Conservation (phyloP, 495 filamentous ascomycete species). For the Elasticomyces elasticus region DNA sequence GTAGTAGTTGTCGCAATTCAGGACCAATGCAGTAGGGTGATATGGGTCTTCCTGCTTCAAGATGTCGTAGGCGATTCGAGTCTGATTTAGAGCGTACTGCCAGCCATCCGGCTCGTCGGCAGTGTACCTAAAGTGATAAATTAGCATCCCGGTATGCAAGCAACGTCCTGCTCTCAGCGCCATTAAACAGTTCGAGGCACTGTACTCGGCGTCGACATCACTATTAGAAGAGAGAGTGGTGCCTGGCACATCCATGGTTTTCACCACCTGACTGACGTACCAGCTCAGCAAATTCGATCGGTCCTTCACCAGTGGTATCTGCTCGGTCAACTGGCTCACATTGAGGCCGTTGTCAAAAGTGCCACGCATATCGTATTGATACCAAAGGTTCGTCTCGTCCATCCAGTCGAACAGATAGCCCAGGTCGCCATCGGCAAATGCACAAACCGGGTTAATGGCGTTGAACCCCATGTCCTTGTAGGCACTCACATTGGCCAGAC, state of each 20-base stretch:
- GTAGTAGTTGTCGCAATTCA: constrained; percentile 65
- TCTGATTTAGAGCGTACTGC: constrained; percentile 46
- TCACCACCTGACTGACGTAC: too few relatives aligned
- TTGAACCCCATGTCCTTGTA: constrained; percentile 46
- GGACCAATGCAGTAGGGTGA: constrained; percentile 54
- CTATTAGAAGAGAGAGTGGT: too few relatives aligned
- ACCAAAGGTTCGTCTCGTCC: constrained; percentile 47
- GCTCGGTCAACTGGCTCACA: constrained; percentile 39
- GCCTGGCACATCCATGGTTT: too few relatives aligned
- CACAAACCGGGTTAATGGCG: constrained; percentile 44
- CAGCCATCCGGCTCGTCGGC: constrained; percentile 63
- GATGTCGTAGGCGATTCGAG: constrained; percentile 33
- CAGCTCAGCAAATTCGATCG: constrained; percentile 50
- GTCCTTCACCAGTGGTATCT: constrained; percentile 43
- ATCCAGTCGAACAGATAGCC: constrained; percentile 44
- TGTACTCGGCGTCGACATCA: too few relatives aligned
- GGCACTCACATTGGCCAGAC: constrained; percentile 30
- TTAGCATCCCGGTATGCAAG: too few relatives aligned
- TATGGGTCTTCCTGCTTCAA: constrained; percentile 55
- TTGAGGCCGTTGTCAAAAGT: constrained; percentile 43
- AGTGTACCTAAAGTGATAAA: too few relatives aligned
- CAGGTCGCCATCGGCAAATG: constrained; percentile 20
- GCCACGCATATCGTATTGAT: constrained; percentile 57
- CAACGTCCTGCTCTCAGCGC: too few relatives aligned
- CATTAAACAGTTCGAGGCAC: too few relatives aligned